Conservation (phyloP, 2,329 filamentous ascomycete genomes). For the Diaporthe sp. region DNA sequence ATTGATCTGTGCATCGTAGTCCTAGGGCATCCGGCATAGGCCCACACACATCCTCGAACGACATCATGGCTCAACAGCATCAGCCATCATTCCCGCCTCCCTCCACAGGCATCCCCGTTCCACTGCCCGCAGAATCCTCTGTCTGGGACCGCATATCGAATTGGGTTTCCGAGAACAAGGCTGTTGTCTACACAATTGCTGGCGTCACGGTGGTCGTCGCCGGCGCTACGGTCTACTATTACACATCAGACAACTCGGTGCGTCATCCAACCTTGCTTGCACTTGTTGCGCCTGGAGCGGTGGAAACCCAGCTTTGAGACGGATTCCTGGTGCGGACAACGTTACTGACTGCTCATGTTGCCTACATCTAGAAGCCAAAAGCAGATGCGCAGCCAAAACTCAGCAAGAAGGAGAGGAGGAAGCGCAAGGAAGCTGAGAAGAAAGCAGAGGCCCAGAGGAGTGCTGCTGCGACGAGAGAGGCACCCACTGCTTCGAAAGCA, state of each 20-base stretch:
- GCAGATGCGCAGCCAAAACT: constrained; percentile 71
- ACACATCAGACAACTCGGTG: constrained; percentile 74
- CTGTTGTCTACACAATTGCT: constrained; percentile 94
- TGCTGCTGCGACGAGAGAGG: constrained; percentile 43
- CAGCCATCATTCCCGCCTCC: constrained; percentile 52
- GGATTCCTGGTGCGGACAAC: too few species aligned
- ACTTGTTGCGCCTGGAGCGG: neutral
- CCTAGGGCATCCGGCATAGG: constrained; percentile 4
- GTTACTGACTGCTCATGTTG: constrained; percentile 4
- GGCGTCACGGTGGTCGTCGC: constrained; percentile 91
- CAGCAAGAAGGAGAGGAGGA: constrained; percentile 90
- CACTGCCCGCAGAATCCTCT: constrained; percentile 70
- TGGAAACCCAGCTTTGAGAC: neutral
- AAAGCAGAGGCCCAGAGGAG: constrained; percentile 60
- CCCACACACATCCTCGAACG: constrained; percentile 6
- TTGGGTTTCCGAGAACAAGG: constrained; percentile 97
- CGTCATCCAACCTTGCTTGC: constrained; percentile 40
- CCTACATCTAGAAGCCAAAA: constrained; percentile 48
- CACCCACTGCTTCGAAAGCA: constrained; percentile 52
- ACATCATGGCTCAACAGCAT: constrained; percentile 52
- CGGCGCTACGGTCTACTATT: constrained; percentile 92
- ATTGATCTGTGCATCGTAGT: constrained; percentile 9
- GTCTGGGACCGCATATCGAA: constrained; percentile 90
- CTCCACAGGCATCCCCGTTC: constrained; percentile 58
- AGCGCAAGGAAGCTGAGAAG: constrained; percentile 82